Base-by-base conservation (phyloP, 768 basidiomycete genomes). In the Rhizopogon salebrosus region DNA sequence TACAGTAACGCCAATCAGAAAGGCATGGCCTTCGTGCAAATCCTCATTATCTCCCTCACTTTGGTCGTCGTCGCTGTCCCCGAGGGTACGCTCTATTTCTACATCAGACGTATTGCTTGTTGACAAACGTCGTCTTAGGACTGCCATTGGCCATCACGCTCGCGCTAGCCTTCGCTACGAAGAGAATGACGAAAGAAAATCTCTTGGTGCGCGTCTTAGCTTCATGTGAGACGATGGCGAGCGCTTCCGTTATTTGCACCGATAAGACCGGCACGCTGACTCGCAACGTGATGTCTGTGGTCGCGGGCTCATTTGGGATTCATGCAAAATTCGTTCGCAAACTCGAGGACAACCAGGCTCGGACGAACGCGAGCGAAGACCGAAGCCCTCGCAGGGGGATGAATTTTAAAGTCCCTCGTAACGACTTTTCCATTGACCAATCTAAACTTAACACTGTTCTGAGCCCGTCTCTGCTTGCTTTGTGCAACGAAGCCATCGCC, bases 211-310 rank as follows among this genome's bases (percentile, higher is more conserved):
- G 95, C 51, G 91, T 98, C 4, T 82, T 99, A 31, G 92, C 91
- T 6, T 94, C 94, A 11, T 98, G 95, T 69, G 97, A 99, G 72
- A 98, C 93, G 0, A 98, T 98, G 95, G 95, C 91, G 20, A 98
- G 98, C 61, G 91, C 95, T 4, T 95, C 89, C 23, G 94, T 98
- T 54, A 82, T 98, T 3, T 94, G 92, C 71, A 95, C 93, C 14
- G 93, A 95, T 77, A 94, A 95, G 74, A 95, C 94, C 2, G 95
- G 95, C 35, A 98, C 95, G 8, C 84, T 99, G 23, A 99, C 97
- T 0, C 87, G 92, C 65, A 98, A 98, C 72, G 74, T 73, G 60
- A 99, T 99, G 97, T 84, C 87, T 9, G 91, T 98, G 57, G 95
- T 99, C 48, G 95, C 95, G 20, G 95, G 95, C 35, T 94, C 93